Evolutionary conservation across 2,329 filamentous ascomycete species (phyloP).

Genomic region (Aspergillus proliferans): DNA sequence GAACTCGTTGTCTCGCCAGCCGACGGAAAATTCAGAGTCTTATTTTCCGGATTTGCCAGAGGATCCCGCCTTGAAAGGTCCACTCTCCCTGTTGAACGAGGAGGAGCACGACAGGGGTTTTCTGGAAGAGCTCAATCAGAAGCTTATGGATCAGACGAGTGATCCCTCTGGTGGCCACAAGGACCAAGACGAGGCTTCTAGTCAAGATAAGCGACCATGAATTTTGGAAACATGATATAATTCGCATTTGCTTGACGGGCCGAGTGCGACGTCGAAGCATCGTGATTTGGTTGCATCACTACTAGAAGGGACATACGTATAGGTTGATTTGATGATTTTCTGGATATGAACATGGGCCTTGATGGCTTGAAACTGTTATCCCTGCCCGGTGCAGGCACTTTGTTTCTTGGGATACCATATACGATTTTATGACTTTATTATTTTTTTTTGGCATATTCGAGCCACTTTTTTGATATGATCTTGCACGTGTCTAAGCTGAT

Average conservation of each 20-base stretch:
- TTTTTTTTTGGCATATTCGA: not conserved
- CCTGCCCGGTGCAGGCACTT: not conserved
- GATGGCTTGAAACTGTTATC: not conserved
- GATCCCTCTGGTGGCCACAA: constrained; percentile 17
- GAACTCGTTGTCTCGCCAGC: constrained; percentile 23
- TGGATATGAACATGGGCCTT: too few relatives aligned
- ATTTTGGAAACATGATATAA: constrained; percentile 41
- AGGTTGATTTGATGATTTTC: not conserved
- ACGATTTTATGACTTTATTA: not conserved
- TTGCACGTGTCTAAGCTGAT: constrained; percentile 5
- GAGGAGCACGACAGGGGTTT: constrained; percentile 36
- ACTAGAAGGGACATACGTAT: too few relatives aligned
- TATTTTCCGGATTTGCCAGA: constrained; percentile 38
- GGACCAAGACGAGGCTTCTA: constrained; percentile 14
- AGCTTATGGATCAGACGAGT: constrained; percentile 36
- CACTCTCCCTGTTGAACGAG: constrained; percentile 38
- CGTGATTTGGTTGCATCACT: too few relatives aligned
- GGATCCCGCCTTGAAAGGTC: constrained; percentile 39
- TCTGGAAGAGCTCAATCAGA: constrained; percentile 37
- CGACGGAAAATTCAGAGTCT: constrained; percentile 34
- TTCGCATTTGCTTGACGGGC: constrained; percentile 44
- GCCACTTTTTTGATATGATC: not conserved
- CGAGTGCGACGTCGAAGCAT: constrained; percentile 6
- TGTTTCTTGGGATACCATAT: not conserved
- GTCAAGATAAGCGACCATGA: constrained; percentile 29